phyloP scores from a whole-genome alignment of 805 yeast species.

The Jamesozyma piceae region DNA sequence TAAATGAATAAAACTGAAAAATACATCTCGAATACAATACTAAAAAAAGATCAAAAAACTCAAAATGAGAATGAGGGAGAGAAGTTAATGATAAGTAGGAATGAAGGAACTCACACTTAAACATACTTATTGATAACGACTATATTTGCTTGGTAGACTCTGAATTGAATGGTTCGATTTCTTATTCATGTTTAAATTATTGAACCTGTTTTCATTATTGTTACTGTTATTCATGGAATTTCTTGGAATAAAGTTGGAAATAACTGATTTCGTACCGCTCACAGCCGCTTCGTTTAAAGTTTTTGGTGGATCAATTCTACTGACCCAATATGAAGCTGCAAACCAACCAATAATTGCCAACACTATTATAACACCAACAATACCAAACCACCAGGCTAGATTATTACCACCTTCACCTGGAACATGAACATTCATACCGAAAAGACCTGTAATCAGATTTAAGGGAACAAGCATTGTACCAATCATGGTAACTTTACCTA shows the following conservation, averaged over 20 bases:
- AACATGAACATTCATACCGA: constrained; percentile 89
- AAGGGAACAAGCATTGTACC: constrained; percentile 89
- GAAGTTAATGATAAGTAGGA: no score
- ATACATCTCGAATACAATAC: neutral
- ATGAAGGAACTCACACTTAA: no score
- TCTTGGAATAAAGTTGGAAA: constrained; percentile 20
- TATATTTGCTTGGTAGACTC: constrained; percentile 17
- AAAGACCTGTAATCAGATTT: constrained; percentile 81
- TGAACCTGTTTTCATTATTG: neutral
- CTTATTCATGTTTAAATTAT: neutral
- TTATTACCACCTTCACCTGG: constrained; percentile 52
- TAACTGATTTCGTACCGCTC: constrained; percentile 29
- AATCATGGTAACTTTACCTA: constrained; percentile 78
- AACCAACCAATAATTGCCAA: constrained; percentile 34
- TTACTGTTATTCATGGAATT: neutral
- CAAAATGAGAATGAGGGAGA: no score
- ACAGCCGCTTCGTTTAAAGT: constrained; percentile 29
- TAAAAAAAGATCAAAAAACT: no score
- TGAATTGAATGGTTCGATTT: constrained; percentile 10
- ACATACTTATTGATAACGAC: constrained; percentile 11
- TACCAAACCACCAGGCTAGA: constrained; percentile 61
- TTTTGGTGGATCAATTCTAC: constrained; percentile 22
- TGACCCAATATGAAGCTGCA: constrained; percentile 36
- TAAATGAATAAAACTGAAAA: neutral
- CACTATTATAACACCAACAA: constrained; percentile 43